Base-by-base conservation (phyloP, 2,329 filamentous ascomycete species). In the Sporothrix brunneoviolacea region DNA sequence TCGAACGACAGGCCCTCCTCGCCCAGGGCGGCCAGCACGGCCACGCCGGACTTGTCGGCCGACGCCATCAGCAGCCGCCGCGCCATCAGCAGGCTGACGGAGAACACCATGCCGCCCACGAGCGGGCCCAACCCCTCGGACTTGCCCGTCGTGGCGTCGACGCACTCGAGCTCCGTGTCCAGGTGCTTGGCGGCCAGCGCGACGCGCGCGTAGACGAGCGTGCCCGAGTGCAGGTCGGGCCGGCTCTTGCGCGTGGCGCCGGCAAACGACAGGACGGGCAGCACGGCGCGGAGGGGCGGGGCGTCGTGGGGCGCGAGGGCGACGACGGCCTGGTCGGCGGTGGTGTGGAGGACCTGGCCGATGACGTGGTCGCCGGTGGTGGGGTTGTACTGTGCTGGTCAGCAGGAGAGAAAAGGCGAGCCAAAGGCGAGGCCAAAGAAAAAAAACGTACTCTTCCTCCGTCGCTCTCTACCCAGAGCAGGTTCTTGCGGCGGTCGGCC, bases 221-320 rank as follows among this genome's bases (percentile, higher is more conserved):
- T 82, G 33, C 89, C 89, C 13, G 80, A 63, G 24, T 76, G 72
- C 38, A 97, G 78, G 56, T 88, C 77, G 0, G 93, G 93, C 1
- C 91, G 79, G 3, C 88, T 95, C 71, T 97, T 97, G 68, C 91
- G 93, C 39, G 86, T 89, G 16, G 90, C 93, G 56, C 83, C 83
- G 68, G 97, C 91, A 65, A 98, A 98, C n/a, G 90, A 82, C 18
- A 97, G 77, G 58, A 95, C 87, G 0, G 88, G 89, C 1, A 97
- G 81, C 16, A 87, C 73, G 1, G 87, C 89, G 43, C 68, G 67
- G 24, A 53, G 51, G 10, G 55, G 56, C 52, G 78, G 69, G 2
- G 75, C 62, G 4, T 78, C 77, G 62, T 82, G 77, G 49, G 82
- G 75, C 24, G 88, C 85, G 48, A 97, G 75, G 58, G 77, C 75